Evolutionary conservation across 129 eudicot species (phyloP).

Genomic region (Flaveria sonorensis): DNA sequence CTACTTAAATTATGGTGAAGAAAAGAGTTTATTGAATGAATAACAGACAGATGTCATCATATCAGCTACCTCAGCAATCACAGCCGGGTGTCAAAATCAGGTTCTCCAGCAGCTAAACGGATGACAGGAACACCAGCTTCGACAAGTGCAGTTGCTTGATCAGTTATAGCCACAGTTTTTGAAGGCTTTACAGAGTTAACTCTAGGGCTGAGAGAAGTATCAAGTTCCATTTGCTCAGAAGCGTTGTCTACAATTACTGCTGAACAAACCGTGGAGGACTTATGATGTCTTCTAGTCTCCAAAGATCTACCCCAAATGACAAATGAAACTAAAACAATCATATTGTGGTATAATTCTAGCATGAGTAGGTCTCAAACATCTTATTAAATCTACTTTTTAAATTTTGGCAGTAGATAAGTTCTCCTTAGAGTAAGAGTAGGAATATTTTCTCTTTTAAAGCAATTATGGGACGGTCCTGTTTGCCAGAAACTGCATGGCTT

Average conservation of each 20-base stretch:
- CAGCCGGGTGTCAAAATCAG: slow-evolving; percentile 90
- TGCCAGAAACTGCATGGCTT: background rate
- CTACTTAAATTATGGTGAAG: background rate
- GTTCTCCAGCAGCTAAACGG: slow-evolving; percentile 93
- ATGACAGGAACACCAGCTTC: slow-evolving; percentile 99
- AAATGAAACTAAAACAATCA: slow-evolving; percentile 14
- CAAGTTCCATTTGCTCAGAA: slow-evolving; percentile 62
- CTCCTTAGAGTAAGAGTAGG: background rate
- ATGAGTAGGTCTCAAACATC: background rate
- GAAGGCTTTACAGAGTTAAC: slow-evolving; percentile 93
- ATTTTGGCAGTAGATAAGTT: background rate
- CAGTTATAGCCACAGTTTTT: slow-evolving; percentile 88
- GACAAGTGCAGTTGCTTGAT: slow-evolving; percentile 88
- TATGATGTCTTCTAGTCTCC: slow-evolving; percentile 41
- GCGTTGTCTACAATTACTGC: slow-evolving; percentile 46
- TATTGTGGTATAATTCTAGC: slow-evolving; percentile 16
- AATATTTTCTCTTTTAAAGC: background rate
- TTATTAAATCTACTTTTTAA: background rate
- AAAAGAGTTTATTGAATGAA: slow-evolving; percentile 4
- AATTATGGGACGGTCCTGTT: background rate
- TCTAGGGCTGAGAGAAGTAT: slow-evolving; percentile 79
- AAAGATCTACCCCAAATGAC: slow-evolving; percentile 35
- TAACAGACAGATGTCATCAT: slow-evolving; percentile 1
- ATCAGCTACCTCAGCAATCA: slow-evolving; percentile 71
- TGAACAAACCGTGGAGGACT: slow-evolving; percentile 39